phyloP scores from a whole-genome alignment of 83 land plant genomes.

The Diphasiastrum complanatum region DNA sequence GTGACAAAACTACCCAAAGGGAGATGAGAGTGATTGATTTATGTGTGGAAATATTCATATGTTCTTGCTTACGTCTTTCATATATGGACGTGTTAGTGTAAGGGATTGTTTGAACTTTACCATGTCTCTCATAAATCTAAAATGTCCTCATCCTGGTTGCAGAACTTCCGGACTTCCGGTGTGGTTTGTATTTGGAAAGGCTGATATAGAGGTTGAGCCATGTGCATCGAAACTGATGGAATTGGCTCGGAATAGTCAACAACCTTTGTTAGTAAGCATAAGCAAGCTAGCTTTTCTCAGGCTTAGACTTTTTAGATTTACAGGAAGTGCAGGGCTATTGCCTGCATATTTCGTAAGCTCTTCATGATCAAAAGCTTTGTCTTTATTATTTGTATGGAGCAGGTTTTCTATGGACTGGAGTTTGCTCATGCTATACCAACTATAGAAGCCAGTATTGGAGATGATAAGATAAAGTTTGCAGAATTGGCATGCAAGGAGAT shows the following conservation, averaged over 20 bases:
- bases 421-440: slow-evolving; percentile 59
- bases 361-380: background rate
- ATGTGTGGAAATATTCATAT: no score
- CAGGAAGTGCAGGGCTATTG: no score
- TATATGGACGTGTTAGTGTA: no score
- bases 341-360: no score
- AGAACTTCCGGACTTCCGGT: slow-evolving; percentile 81
- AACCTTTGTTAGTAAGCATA: slow-evolving; percentile 58
- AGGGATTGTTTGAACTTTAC: no score
- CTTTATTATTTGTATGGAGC: slow-evolving; percentile 1
- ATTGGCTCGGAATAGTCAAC: slow-evolving; percentile 19
- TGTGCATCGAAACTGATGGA: slow-evolving; percentile 42
- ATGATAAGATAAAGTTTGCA: slow-evolving; percentile 32
- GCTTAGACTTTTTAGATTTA: no score
- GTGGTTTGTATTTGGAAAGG: slow-evolving; percentile 75
- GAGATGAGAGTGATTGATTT: no score
- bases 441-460: slow-evolving; percentile 28
- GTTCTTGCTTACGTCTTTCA: no score
- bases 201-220: slow-evolving; percentile 30
- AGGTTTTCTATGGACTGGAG: slow-evolving; percentile 79
- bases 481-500: slow-evolving; percentile 40
- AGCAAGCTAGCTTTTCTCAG: background rate
- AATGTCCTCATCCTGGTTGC: slow-evolving; percentile 12
- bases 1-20: no score
- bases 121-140: background rate